Evolutionary conservation across 1,139 yeast genomes (phyloP), one percentile per base, ranked within the genome.

Genomic region (Zygosaccharomyces pseudobailii): DNA sequence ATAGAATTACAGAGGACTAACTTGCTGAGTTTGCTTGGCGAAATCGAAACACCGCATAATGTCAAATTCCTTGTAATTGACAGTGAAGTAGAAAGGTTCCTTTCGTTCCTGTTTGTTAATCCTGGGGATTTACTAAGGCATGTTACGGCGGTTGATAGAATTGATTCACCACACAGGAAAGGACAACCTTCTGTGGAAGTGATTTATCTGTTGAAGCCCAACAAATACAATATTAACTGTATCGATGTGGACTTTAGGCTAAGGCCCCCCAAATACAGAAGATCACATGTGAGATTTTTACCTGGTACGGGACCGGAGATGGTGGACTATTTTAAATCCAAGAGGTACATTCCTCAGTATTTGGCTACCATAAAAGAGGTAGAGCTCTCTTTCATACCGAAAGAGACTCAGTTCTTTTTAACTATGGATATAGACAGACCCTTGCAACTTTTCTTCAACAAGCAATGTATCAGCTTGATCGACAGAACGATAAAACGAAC

Each of bases 381-480:
- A 6, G 60, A 65, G 41, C 54, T 80, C 30, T 73, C 72, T 32
- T 72, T 73, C 38, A 59, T 68, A 47, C 80, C 84, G 4, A 66
- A 71, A 27, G 84, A 80, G 59, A 57, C 75, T 0, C 72, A 71
- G 36, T 71, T 71, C 2, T 80, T 77, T 57, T 59, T 63, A 46
- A 66, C 79, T 8, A 55, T 68, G 8, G 62, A 62, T 31, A 60
- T 63, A 37, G 67, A 64, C 28, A 64, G 80, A 55, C 78, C 95
- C 1, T 72, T 88, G 67, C 90, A 90, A 38, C 72, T 82, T 32
- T 86, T 84, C 60, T 89, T 81, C 66, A 88, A 87, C 61, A 73
- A 71, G 35, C 73, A 78, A 47, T 88, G 95, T 61, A 66, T 71
- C 30, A 83, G 82, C 47, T 68, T 83, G 47, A 82, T 87, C 30